A percentile compares a stretch with the other conserved stretches of the same genome.
These are phyloP conservation scores for Diaporthe helianthi DNA, from an alignment of 2,329 filamentous ascomycete species.

Conservation along the genomic window DNA sequence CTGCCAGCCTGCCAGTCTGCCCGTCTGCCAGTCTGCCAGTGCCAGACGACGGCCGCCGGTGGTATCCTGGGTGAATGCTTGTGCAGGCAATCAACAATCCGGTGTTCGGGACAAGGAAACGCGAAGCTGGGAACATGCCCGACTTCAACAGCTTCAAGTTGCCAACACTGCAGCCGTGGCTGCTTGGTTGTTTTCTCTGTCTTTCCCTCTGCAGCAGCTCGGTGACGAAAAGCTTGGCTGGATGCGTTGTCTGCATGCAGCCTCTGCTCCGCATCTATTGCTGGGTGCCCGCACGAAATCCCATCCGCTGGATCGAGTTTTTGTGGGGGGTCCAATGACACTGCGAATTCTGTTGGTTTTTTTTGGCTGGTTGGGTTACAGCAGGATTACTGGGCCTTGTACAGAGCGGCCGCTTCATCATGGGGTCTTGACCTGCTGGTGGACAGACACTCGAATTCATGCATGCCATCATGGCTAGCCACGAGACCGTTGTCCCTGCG, in stretches of 20 bases:
- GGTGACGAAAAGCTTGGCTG: constrained; percentile 21
- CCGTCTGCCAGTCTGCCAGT: too few relatives aligned
- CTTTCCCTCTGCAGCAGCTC: background rate
- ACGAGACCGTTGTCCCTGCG: background rate
- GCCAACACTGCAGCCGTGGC: background rate
- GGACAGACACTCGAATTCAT: background rate
- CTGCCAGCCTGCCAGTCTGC: too few relatives aligned
- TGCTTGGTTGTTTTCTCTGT: too few relatives aligned
- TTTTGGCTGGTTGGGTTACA: background rate
- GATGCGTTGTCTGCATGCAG: constrained; percentile 20
- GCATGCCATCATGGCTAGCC: background rate
- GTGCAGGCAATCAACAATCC: background rate
- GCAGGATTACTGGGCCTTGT: background rate
- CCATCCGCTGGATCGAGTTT: background rate
- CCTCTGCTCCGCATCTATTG: constrained; percentile 1
- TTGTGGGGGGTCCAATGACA: constrained; percentile 18
- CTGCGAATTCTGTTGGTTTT: background rate
- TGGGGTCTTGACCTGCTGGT: background rate
- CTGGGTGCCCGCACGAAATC: background rate
- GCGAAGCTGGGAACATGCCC: background rate
- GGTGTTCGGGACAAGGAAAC: background rate
- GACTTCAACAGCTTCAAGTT: background rate
- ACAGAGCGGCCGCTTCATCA: constrained; percentile 18
- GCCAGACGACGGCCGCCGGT: constrained; percentile 16
- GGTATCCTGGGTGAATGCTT: background rate